Evolutionary conservation across 1,284 basidiomycete genomes (phyloP), one percentile per base, ranked within the genome.

Genomic region (Thecaphora frezii): DNA sequence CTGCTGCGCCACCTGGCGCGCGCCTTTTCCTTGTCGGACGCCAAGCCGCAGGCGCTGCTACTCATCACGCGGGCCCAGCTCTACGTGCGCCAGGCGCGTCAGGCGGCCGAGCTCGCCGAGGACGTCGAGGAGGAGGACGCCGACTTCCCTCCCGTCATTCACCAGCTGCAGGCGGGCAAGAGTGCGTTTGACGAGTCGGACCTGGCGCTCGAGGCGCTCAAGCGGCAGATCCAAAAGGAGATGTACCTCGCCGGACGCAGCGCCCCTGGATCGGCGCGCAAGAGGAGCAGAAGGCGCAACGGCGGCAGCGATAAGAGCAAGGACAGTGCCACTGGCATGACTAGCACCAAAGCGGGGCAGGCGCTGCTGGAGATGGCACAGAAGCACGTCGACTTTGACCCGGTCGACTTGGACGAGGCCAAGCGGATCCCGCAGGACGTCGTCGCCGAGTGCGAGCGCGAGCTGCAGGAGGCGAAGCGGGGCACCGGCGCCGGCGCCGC

Each of bases 361-460:
- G 63, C 69, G 23, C 48, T 77, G 38, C 67, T 66, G 43, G 66
- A 69, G 18, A 51, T 72, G 14, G 72, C 76, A 18, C 58, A 45
- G 42, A 74, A 71, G 54, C 69, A 76, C 50, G 74, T 77, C 41
- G 71, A 69, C 44, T 75, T 77, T 41, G 74, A 77, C 28, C 53
- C 69, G 5, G 66, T 59, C 12, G 58, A 67, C 37, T 40, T 77
- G 23, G 54, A 61, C 22, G 61, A 69, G 30, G 68, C 68, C 12
- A 45, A 48, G 22, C 42, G 48, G 3, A 48, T 69, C 36, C 54
- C 57, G 3, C 53, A 51, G 2, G 54, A 67, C 30, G 58, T 68
- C 30, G 33, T 51, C 21, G 48, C 33, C 25, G 65, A 71, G 51
- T 61, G 41, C 43, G 60, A 69, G 50, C 47, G 54, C 16, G 49